Evolutionary conservation across 768 basidiomycete species (phyloP).

Genomic region (Boletus speciosus): DNA sequence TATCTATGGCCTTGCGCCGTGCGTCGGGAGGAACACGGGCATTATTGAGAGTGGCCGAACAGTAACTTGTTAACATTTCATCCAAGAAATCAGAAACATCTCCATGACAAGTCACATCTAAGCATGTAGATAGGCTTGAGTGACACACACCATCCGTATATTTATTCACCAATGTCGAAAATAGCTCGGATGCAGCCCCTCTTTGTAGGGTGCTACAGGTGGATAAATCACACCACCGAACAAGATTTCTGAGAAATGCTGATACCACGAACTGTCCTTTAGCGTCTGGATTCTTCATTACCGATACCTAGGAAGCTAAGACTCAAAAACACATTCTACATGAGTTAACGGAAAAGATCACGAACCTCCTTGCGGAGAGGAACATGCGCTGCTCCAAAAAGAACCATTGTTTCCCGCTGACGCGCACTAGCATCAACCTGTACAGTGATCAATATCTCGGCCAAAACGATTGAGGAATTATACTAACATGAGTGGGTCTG

Average conservation of each 20-base stretch:
- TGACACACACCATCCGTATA: conserved; percentile 54
- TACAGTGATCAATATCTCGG: not conserved
- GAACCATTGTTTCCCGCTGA: conserved; percentile 61
- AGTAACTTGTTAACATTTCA: conserved; percentile 44
- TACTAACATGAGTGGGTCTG: conserved; percentile 50
- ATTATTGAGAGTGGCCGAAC: conserved; percentile 45
- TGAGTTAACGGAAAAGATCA: not conserved
- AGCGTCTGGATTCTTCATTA: conserved; percentile 10
- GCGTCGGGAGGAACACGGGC: conserved; percentile 26
- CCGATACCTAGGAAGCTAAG: conserved; percentile 38
- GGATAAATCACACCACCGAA: conserved; percentile 56
- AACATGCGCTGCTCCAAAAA: conserved; percentile 66
- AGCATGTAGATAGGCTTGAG: not conserved
- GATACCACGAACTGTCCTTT: conserved; percentile 49
- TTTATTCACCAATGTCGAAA: conserved; percentile 79
- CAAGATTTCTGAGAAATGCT: conserved; percentile 49
- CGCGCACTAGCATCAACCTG: conserved; percentile 18
- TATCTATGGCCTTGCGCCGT: conserved; percentile 50
- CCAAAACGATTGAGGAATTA: not conserved
- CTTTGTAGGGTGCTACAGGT: conserved; percentile 50
- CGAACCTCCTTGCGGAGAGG: conserved; percentile 65
- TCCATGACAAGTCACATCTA: conserved; percentile 19
- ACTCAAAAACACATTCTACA: not conserved
- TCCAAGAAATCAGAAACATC: conserved; percentile 47
- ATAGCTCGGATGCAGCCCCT: conserved; percentile 51